Evolutionary conservation across 2,329 filamentous ascomycete species (phyloP).

Genomic region (Arthrobotrys conoides): DNA sequence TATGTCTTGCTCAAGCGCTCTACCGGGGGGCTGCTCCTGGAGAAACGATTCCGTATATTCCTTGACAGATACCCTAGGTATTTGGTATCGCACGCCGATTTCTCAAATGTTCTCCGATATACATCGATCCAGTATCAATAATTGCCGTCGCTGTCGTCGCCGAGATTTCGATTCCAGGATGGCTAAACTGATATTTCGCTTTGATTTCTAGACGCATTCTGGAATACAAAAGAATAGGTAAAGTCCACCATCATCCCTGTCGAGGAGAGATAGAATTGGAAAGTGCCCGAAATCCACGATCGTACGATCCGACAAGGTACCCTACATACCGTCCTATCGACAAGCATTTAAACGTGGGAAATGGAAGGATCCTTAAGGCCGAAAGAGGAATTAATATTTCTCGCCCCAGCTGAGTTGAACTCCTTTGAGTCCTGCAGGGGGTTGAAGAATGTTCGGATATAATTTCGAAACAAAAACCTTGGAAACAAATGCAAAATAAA

Average conservation of each 20-base stretch:
- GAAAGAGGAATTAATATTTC: not conserved
- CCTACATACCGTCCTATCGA: not conserved
- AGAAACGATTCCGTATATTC: not conserved
- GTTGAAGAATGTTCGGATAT: not conserved
- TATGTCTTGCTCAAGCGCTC: not conserved
- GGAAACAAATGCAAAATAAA: not conserved
- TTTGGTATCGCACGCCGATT: not conserved
- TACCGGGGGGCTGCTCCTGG: not conserved
- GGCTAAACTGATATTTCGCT: not conserved
- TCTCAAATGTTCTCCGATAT: not conserved
- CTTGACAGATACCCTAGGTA: not conserved
- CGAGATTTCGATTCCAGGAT: not conserved
- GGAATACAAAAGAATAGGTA: too few relatives aligned
- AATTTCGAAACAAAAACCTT: not conserved
- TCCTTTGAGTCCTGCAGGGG: not conserved
- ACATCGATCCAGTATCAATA: not conserved
- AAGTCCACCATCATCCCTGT: too few relatives aligned
- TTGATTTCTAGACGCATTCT: too few relatives aligned
- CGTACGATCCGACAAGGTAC: not conserved
- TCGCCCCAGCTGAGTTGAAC: not conserved
- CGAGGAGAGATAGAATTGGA: too few relatives aligned
- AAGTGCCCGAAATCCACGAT: too few relatives aligned
- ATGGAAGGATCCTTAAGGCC: not conserved
- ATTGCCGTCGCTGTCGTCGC: too few relatives aligned
- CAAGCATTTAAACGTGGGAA: not conserved